These are phyloP conservation scores for Exophiala spinifera DNA, from an alignment of 2,329 filamentous ascomycete species.

Conservation along the genomic window DNA sequence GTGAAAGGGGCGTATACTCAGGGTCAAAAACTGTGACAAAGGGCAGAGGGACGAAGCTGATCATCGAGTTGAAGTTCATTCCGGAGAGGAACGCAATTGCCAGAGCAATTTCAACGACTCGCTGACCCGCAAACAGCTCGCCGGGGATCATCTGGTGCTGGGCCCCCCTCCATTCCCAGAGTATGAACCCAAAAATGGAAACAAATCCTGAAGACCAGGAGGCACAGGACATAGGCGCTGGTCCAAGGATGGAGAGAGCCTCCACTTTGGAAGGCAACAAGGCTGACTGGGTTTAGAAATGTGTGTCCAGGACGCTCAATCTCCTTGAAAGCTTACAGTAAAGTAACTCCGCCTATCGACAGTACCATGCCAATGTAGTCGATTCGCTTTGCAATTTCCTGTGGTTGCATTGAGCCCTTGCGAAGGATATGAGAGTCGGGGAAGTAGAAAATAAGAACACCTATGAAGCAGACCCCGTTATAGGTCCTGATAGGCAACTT, in stretches of 20 bases:
- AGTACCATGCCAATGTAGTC: constrained; percentile 14
- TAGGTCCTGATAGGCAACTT: no score
- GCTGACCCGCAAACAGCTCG: constrained; percentile 46
- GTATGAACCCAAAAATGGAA: constrained; percentile 38
- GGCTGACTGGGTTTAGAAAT: no score
- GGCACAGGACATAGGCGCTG: constrained; percentile 28
- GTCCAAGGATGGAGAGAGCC: constrained; percentile 6
- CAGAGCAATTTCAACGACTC: constrained; percentile 51
- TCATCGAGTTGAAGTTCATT: constrained; percentile 55
- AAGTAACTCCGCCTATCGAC: constrained; percentile 15
- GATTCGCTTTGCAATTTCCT: no score
- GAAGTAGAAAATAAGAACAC: constrained; percentile 10
- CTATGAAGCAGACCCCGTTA: constrained; percentile 5
- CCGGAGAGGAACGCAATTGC: constrained; percentile 59
- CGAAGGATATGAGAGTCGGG: constrained; percentile 7
- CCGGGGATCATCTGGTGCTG: constrained; percentile 46
- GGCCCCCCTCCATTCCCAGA: constrained; percentile 47
- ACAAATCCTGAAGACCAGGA: constrained; percentile 19
- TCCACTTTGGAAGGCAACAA: constrained; percentile 9
- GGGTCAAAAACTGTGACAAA: constrained; percentile 64
- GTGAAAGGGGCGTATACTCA: no score
- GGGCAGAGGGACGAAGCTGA: constrained; percentile 61
- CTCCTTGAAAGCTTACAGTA: no score
- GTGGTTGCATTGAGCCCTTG: constrained; percentile 1
- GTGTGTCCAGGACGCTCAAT: no score